Evolutionary conservation across 768 basidiomycete species (phyloP).

Genomic region (Aureoboletus auriporus): DNA sequence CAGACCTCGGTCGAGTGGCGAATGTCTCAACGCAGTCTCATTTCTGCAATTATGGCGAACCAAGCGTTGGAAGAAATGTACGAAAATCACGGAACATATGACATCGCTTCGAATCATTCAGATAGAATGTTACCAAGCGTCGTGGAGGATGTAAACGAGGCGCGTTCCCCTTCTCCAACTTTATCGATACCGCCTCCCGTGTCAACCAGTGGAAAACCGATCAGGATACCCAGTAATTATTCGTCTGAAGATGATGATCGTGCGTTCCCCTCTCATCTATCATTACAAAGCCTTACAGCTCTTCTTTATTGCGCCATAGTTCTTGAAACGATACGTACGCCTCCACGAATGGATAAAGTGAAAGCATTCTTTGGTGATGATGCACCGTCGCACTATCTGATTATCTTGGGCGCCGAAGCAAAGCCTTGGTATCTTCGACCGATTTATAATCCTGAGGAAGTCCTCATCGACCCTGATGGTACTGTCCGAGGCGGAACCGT

Average conservation of each 20-base stretch:
- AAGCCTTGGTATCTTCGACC: constrained; percentile 60
- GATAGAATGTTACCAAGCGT: constrained; percentile 10
- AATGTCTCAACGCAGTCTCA: constrained; percentile 38
- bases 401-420: constrained; percentile 35
- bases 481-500: constrained; percentile 60
- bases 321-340: constrained; percentile 10
- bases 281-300: neutral
- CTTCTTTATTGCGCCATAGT: constrained; percentile 8
- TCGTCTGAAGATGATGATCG: constrained; percentile 18
- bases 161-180: neutral
- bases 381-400: constrained; percentile 41
- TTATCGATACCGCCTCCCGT: constrained; percentile 8
- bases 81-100: constrained; percentile 8
- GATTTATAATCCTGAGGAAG: constrained; percentile 52
- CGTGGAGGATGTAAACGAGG: constrained; percentile 1
- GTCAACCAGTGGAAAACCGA: constrained; percentile 10
- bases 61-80: constrained; percentile 18
- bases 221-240: neutral
- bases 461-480: constrained; percentile 61
- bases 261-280: neutral
- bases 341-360: constrained; percentile 37
- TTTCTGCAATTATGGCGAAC: constrained; percentile 23
- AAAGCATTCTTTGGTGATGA: constrained; percentile 50
- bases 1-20: constrained; percentile 44
- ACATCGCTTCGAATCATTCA: constrained; percentile 9